A percentile compares a stretch with the other conserved stretches of the same genome.
phyloP scores from a whole-genome alignment of 208 protist species.

The Leptomonas pyrrhocoris region DNA sequence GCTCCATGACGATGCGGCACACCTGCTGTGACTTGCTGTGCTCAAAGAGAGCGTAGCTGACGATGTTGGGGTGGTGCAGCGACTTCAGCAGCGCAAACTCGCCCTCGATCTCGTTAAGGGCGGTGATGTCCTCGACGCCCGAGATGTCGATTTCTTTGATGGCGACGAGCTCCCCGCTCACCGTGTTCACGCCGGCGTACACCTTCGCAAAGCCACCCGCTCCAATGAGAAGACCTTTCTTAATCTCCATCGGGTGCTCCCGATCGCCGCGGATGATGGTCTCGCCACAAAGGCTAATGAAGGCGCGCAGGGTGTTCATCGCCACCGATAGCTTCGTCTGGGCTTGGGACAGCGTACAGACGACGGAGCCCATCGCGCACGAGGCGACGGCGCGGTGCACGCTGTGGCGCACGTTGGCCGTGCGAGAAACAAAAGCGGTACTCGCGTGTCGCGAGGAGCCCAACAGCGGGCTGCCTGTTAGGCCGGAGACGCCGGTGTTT shows the following conservation, averaged over 20 bases:
- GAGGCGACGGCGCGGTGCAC: slow-evolving; percentile 31
- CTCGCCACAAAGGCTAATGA: slow-evolving; percentile 62
- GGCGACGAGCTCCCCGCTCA: slow-evolving; percentile 81
- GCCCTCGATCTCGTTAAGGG: slow-evolving; percentile 68
- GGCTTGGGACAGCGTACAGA: slow-evolving; percentile 30
- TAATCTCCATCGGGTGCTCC: slow-evolving; percentile 69
- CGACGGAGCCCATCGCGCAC: slow-evolving; percentile 30
- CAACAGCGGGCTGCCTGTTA: slow-evolving; percentile 26
- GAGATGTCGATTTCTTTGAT: slow-evolving; percentile 90
- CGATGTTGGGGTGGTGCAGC: slow-evolving; percentile 89
- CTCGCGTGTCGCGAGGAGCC: slow-evolving; percentile 16
- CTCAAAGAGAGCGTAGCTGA: slow-evolving; percentile 89
- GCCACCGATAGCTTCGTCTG: slow-evolving; percentile 55
- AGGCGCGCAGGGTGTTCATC: slow-evolving; percentile 55
- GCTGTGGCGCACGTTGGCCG: slow-evolving; percentile 9
- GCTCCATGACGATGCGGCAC: slow-evolving; percentile 90
- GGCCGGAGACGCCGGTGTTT: neutral
- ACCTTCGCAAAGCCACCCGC: slow-evolving; percentile 88
- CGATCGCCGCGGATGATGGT: slow-evolving; percentile 73
- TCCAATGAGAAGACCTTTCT: slow-evolving; percentile 76
- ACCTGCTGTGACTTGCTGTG: slow-evolving; percentile 85
- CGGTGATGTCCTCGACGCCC: slow-evolving; percentile 71
- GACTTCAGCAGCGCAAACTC: slow-evolving; percentile 88
- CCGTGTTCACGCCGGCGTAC: slow-evolving; percentile 80
- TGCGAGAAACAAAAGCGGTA: slow-evolving; percentile 13